phyloP scores from a whole-genome alignment of 1,284 basidiomycete species.

The Naganishia albida region DNA sequence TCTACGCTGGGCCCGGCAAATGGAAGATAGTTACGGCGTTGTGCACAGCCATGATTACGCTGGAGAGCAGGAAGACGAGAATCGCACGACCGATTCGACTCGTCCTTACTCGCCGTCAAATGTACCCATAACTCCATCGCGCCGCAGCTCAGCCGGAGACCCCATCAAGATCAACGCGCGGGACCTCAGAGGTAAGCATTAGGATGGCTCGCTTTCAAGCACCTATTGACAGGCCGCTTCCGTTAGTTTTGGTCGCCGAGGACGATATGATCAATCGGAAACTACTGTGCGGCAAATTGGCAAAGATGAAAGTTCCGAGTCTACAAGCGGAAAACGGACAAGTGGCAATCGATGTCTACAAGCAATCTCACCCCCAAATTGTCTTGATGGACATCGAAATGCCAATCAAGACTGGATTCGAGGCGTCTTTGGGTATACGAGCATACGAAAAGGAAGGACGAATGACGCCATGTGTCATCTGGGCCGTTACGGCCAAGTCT shows the following conservation, averaged over 20 bases:
- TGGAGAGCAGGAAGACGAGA: neutral
- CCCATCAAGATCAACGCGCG: slow-evolving; percentile 19
- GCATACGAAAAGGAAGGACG: slow-evolving; percentile 31
- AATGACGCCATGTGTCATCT: slow-evolving; percentile 32
- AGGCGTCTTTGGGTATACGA: slow-evolving; percentile 40
- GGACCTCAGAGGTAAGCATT: slow-evolving; percentile 10
- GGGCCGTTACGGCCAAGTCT: slow-evolving; percentile 41
- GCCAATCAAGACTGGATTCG: slow-evolving; percentile 42
- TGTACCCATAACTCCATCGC: neutral
- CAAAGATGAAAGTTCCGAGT: slow-evolving; percentile 31
- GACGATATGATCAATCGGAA: slow-evolving; percentile 41
- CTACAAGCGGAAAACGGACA: slow-evolving; percentile 42
- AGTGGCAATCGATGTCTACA: slow-evolving; percentile 39
- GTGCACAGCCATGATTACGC: neutral
- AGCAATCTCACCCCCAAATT: slow-evolving; percentile 37
- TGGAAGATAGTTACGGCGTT: neutral
- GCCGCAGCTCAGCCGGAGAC: neutral
- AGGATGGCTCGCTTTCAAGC: neutral
- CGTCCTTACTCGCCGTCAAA: neutral
- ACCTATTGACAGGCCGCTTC: too few relatives aligned
- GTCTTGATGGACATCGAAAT: slow-evolving; percentile 44
- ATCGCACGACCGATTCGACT: neutral
- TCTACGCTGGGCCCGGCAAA: slow-evolving; percentile 8
- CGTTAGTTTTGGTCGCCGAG: slow-evolving; percentile 40
- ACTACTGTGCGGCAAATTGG: slow-evolving; percentile 38